A percentile compares a stretch with the other conserved stretches of the same genome.
Conservation (phyloP, 306 rosid genomes). For the Crotalaria pallida region DNA sequence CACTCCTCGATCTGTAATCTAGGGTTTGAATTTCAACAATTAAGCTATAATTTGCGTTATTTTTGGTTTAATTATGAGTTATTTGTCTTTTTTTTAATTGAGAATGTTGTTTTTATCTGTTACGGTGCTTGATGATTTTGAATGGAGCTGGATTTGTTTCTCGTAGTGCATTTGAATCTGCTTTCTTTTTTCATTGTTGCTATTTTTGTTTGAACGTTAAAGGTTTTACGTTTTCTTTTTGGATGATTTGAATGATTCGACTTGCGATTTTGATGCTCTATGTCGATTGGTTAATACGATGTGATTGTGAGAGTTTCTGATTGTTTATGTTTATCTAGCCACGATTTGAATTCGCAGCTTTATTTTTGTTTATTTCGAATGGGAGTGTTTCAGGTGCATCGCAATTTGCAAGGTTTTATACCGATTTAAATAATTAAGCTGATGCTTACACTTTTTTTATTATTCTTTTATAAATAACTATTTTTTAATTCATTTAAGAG, state of each 20-base stretch:
- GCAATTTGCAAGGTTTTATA: neutral
- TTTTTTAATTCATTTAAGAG: too few species aligned
- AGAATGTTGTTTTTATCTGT: neutral
- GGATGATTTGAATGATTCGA: constrained; percentile 6
- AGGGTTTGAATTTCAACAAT: constrained; percentile 35
- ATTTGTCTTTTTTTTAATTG: neutral
- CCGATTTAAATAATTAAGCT: neutral
- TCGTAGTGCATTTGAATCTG: neutral
- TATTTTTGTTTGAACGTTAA: neutral
- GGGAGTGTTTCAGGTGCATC: neutral
- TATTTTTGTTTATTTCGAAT: neutral
- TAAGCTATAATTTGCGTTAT: neutral
- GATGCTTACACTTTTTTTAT: neutral
- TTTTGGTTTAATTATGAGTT: neutral
- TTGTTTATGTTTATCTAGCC: neutral
- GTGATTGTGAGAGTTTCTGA: neutral
- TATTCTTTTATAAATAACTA: too few species aligned
- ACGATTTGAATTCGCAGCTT: neutral
- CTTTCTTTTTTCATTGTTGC: neutral
- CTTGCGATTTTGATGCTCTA: neutral
- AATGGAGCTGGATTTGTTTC: constrained; percentile 6
- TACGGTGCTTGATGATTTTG: neutral
- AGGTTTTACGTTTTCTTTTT: neutral
- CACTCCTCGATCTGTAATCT: constrained; percentile 41
- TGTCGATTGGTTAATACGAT: constrained; percentile 2